Evolutionary conservation across 2,329 filamentous ascomycete genomes (phyloP).

Genomic region (Colletotrichum euphorbiae): DNA sequence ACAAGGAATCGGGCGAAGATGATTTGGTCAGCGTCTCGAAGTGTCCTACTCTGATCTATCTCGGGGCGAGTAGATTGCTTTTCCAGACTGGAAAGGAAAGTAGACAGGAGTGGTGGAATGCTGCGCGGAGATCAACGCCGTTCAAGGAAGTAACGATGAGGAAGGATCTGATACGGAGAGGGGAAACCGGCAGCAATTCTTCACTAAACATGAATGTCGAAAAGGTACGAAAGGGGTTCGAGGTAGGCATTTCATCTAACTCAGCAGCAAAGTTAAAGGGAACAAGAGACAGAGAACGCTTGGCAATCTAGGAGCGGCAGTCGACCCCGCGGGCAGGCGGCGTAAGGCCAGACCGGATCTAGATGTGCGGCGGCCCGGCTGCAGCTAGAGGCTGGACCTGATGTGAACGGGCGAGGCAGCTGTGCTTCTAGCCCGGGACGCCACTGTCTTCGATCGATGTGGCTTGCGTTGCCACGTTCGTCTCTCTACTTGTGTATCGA

Average conservation of each 20-base stretch:
- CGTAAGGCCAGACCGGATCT: conserved; percentile 24
- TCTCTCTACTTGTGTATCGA: background rate
- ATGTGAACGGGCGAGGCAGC: conserved; percentile 24
- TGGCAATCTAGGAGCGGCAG: conserved; percentile 6
- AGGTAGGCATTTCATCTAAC: conserved; percentile 6
- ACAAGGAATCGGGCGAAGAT: background rate
- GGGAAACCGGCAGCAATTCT: background rate
- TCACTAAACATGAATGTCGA: background rate
- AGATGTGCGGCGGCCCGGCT: conserved; percentile 25
- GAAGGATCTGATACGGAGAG: background rate
- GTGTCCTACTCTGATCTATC: conserved; percentile 8
- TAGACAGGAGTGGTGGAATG: conserved; percentile 18
- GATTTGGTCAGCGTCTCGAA: background rate
- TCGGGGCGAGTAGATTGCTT: conserved; percentile 5
- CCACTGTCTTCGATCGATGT: conserved; percentile 24
- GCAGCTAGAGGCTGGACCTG: conserved; percentile 3
- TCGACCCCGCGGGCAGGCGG: background rate
- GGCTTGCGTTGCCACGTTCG: conserved; percentile 14
- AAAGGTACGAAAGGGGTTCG: background rate
- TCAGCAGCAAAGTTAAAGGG: conserved; percentile 7
- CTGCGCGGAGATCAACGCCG: conserved; percentile 4
- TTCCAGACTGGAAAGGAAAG: conserved; percentile 10
- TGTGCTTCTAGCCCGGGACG: conserved; percentile 18
- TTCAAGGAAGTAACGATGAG: conserved; percentile 3
- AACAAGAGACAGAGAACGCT: conserved; percentile 2